Evolutionary conservation across 192 early-diverging fungal species (phyloP), one percentile per base, ranked within the genome.

Genomic region (Coemansia guatemalensis): DNA sequence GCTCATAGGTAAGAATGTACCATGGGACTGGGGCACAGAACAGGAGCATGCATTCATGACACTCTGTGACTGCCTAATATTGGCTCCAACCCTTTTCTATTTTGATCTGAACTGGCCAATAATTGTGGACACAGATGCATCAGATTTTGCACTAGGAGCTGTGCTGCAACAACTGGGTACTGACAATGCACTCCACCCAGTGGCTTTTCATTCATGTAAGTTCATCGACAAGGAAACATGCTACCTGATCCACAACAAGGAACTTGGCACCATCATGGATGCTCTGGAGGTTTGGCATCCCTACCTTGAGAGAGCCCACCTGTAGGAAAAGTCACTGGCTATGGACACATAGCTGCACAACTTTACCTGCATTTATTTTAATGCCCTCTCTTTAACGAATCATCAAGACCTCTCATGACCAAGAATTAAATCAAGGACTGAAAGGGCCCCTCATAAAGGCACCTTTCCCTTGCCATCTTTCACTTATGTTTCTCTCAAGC

Each of bases 151-250:
- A 47, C 8, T 60, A 0, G 71, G 71, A 8, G 64, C 54, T 11
- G 59, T 60, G 1, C 54, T 73, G 24, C 44, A 56, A 2, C 64
- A 73, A 21, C 62, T 50, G 0, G 53, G 33, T 2, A 8, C 8
- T 0, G 39, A 50, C 18, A 2, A 33, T 6, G 14, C 48, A 0
- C 62, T 30, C 21, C 39, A 53, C 21, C 69, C 69, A 21, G 57
- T 71, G n/a, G 69, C 69, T 0, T 71, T 56, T 12, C 48, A 65
- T 8, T 71, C 62, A 18, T 24, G 35, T 3, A 71, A 64, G 35
- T n/a, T 70, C 25, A 17, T 17, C 11, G 11, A 35, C 2, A 30
- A 57, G 3, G 44, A 71, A 41, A n/a, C 18, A 2, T 60, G 58
- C 26, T 71, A 71, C 24, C 33, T 58, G 1, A 22, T 48, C 0